Percentiles rank a stretch among this genome's conserved stretches.
These are phyloP conservation scores for Trebouxia sp. DNA, from an alignment of 139 green algal genomes.

Conservation along the genomic window DNA sequence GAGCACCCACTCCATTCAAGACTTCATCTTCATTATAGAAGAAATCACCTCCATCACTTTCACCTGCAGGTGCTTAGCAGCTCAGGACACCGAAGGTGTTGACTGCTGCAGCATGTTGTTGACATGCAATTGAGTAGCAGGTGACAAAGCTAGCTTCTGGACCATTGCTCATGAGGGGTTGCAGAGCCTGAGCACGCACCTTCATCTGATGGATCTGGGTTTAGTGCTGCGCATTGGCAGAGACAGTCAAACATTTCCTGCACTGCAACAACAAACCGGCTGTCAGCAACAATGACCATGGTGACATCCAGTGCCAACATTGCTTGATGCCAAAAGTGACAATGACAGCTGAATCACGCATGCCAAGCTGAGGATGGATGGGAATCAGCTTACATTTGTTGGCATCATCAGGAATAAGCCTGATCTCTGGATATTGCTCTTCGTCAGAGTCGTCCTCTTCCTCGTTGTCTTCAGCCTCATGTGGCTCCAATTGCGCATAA, in stretches of 20 bases:
- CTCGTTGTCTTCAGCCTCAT: neutral
- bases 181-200: neutral
- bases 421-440: conserved; percentile 5
- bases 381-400: neutral
- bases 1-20: neutral
- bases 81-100: neutral
- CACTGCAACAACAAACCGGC: neutral
- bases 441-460: neutral
- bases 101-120: neutral
- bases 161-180: no score
- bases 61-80: neutral
- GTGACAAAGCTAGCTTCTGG: neutral
- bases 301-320: no score
- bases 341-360: neutral
- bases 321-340: no score
- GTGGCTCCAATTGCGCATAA: neutral
- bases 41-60: neutral
- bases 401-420: neutral
- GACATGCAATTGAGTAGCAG: neutral
- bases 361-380: neutral
- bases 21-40: conserved; percentile 13
- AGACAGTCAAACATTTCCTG: conserved; percentile 10
- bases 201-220: neutral
- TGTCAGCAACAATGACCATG: neutral
- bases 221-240: conserved; percentile 9